Percentiles rank a stretch among this genome's conserved stretches.
Evolutionary conservation across 805 yeast species (phyloP).

Genomic region (Wickerhamomyces rabaulensis): DNA sequence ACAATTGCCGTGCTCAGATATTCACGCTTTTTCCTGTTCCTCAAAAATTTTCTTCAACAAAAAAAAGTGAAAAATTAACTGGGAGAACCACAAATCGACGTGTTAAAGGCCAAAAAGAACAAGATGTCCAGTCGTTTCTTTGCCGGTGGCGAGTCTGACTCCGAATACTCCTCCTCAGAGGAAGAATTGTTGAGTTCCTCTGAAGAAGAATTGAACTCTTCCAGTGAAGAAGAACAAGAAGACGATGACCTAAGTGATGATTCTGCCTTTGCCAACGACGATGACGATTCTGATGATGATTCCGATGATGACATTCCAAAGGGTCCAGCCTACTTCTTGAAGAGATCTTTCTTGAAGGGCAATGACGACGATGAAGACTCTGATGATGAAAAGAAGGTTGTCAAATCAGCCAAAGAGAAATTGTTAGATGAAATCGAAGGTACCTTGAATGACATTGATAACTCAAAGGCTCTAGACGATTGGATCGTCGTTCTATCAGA

Average conservation of each 20-base stretch:
- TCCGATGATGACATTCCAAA: constrained; percentile 38
- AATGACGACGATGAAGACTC: constrained; percentile 46
- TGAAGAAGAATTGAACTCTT: constrained; percentile 28
- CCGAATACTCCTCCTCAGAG: constrained; percentile 38
- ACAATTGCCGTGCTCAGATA: neutral
- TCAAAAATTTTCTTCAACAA: constrained; percentile 6
- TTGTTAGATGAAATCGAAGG: constrained; percentile 79
- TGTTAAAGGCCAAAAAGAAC: neutral
- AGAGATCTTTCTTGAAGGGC: constrained; percentile 33
- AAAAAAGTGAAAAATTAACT: constrained; percentile 17
- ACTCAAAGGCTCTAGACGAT: constrained; percentile 62
- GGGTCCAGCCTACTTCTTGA: constrained; percentile 41
- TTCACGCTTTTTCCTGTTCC: constrained; percentile 9
- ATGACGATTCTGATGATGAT: constrained; percentile 31
- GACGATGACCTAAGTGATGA: constrained; percentile 24
- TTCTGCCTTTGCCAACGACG: constrained; percentile 31
- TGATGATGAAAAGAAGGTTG: constrained; percentile 74
- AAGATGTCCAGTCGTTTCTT: constrained; percentile 86
- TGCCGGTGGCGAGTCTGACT: constrained; percentile 43
- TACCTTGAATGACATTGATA: constrained; percentile 61
- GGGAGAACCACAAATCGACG: neutral
- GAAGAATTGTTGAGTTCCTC: constrained; percentile 40
- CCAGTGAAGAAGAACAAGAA: constrained; percentile 27
- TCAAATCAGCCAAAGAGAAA: constrained; percentile 91
- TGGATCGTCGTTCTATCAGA: constrained; percentile 74